These are phyloP conservation scores for Raphanus sativus DNA, from an alignment of 345 rosid species.

Conservation along the genomic window DNA sequence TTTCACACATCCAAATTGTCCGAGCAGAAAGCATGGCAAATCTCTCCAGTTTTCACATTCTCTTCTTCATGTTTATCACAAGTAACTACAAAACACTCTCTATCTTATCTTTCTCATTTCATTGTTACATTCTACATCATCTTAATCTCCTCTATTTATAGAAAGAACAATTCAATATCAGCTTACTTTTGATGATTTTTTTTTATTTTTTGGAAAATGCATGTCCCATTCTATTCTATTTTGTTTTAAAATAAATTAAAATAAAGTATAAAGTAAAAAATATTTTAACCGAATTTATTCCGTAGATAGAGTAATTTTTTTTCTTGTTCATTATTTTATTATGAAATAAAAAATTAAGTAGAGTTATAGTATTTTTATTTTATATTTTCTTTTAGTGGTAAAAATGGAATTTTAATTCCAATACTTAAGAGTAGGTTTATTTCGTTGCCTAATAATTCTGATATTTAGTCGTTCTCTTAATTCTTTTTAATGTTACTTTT, in stretches of 20 bases:
- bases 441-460: background rate
- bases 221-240: too few species aligned
- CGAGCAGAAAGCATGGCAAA: background rate
- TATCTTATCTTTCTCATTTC: background rate
- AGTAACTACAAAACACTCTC: slow-evolving; percentile 13
- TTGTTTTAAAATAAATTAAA: too few species aligned
- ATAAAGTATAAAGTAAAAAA: too few species aligned
- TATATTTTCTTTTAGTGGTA: too few species aligned
- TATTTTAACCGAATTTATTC: too few species aligned
- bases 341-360: too few species aligned
- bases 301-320: too few species aligned
- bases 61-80: slow-evolving; percentile 29
- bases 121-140: background rate
- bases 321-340: too few species aligned
- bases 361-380: too few species aligned
- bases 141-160: background rate
- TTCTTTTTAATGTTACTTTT: background rate
- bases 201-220: background rate
- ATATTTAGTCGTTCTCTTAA: background rate
- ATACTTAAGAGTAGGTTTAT: too few species aligned
- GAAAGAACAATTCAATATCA: background rate
- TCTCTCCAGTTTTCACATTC: slow-evolving; percentile 19
- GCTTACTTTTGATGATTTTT: background rate
- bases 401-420: too few species aligned
- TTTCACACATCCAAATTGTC: too few species aligned